Conservation (phyloP, 257 asterid genomes). For the Ehretia macrophylla region DNA sequence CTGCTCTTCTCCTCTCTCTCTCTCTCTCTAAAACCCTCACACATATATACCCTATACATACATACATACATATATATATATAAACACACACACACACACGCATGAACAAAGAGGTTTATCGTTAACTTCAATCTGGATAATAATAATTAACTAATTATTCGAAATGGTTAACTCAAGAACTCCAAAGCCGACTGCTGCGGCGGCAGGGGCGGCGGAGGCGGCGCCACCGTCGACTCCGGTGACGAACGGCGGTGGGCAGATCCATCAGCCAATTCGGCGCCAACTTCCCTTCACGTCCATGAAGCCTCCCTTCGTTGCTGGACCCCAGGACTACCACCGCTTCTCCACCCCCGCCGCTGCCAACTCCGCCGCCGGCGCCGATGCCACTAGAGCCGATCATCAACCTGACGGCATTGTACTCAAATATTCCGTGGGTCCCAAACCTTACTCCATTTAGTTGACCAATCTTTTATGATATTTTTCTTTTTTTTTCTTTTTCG, state of each 20-base stretch:
- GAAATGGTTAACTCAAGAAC: conserved; percentile 38
- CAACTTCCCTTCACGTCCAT: conserved; percentile 72
- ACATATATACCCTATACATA: no score
- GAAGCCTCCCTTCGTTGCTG: conserved; percentile 67
- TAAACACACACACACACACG: no score
- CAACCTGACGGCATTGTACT: conserved; percentile 60
- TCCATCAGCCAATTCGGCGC: conserved; percentile 50
- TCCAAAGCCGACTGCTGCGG: conserved; percentile 20
- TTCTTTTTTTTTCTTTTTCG: not conserved
- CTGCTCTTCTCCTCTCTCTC: conserved; percentile 19
- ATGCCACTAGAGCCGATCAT: conserved; percentile 26
- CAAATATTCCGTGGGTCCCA: conserved; percentile 62
- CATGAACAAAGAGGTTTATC: not conserved
- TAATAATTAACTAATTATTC: no score
- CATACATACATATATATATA: not conserved
- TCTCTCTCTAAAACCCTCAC: no score
- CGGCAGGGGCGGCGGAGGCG: conserved; percentile 42
- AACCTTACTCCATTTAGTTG: conserved; percentile 1
- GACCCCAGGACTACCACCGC: conserved; percentile 67
- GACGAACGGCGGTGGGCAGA: conserved; percentile 36
- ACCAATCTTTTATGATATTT: not conserved
- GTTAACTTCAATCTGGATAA: not conserved
- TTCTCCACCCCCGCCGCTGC: conserved; percentile 53
- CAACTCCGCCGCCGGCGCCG: conserved; percentile 38
- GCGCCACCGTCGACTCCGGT: conserved; percentile 26